Conservation (phyloP, 352 stramenopile genomes). For the Pythium phragmiticola region DNA sequence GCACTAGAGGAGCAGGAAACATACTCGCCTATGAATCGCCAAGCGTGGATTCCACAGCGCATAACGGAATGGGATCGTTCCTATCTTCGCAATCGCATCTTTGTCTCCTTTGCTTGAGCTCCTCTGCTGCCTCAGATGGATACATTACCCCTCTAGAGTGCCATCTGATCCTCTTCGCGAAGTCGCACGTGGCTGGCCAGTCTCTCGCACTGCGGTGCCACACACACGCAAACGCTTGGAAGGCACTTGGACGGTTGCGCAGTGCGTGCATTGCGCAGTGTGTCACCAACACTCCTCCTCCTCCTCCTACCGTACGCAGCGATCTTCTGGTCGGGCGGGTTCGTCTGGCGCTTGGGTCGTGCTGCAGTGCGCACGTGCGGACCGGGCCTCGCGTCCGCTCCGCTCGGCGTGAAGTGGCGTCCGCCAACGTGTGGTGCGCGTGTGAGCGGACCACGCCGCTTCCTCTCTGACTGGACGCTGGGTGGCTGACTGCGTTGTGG, state of each 20-base stretch:
- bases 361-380: too few species aligned
- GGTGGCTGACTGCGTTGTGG: background rate
- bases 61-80: background rate
- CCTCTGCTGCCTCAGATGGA: slow-evolving; percentile 9
- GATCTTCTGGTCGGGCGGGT: background rate
- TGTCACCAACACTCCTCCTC: too few species aligned
- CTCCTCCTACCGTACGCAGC: too few species aligned
- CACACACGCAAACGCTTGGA: slow-evolving; percentile 6
- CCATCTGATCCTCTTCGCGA: slow-evolving; percentile 7
- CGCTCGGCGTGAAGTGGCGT: slow-evolving; percentile 7
- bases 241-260: background rate
- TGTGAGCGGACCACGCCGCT: slow-evolving; percentile 13
- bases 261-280: too few species aligned
- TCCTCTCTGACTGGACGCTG: background rate
- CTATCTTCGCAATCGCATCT: slow-evolving; percentile 1
- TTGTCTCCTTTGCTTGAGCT: background rate
- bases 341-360: too few species aligned
- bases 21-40: background rate
- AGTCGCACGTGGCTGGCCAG: background rate
- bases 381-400: slow-evolving; percentile 5
- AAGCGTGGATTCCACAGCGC: background rate
- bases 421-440: slow-evolving; percentile 6
- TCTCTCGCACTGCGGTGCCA: slow-evolving; percentile 28
- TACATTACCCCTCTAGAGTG: slow-evolving; percentile 19
- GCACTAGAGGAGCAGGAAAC: slow-evolving; percentile 8